Conservation (phyloP, 2,329 filamentous ascomycete genomes). For the Pseudogymnoascus sp. region DNA sequence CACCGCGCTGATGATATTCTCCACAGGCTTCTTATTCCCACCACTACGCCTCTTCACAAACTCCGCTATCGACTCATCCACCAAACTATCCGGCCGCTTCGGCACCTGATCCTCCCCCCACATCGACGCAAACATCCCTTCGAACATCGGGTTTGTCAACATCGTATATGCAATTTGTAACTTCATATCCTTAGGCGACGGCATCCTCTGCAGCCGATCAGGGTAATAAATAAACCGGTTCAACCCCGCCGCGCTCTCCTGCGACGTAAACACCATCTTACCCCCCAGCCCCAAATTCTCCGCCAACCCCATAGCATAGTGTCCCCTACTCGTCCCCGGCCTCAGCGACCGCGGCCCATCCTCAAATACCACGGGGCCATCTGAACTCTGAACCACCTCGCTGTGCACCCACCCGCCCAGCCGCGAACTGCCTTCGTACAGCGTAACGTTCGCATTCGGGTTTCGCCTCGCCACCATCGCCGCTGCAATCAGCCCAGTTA, state of each 20-base stretch:
- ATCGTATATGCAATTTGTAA: slow-evolving; percentile 30
- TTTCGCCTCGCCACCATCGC: slow-evolving; percentile 66
- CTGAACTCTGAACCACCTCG: slow-evolving; percentile 48
- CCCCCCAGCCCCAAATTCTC: slow-evolving; percentile 47
- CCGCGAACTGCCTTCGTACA: slow-evolving; percentile 66
- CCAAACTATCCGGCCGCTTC: slow-evolving; percentile 29
- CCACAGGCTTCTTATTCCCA: slow-evolving; percentile 44
- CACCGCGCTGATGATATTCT: slow-evolving; percentile 69
- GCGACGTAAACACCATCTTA: slow-evolving; percentile 48
- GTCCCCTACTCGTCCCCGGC: slow-evolving; percentile 19
- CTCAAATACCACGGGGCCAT: slow-evolving; percentile 69
- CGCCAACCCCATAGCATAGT: slow-evolving; percentile 23
- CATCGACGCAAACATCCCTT: slow-evolving; percentile 31
- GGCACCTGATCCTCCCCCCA: slow-evolving; percentile 27
- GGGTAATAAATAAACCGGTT: slow-evolving; percentile 85
- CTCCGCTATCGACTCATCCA: slow-evolving; percentile 64
- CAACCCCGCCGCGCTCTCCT: slow-evolving; percentile 41
- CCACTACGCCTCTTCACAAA: slow-evolving; percentile 52
- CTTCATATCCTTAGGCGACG: slow-evolving; percentile 35
- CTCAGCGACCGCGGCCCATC: slow-evolving; percentile 58
- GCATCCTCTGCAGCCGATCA: slow-evolving; percentile 65
- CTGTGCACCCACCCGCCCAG: slow-evolving; percentile 82
- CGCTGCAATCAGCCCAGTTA: slow-evolving; percentile 72
- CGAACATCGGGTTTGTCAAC: slow-evolving; percentile 49
- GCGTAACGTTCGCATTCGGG: slow-evolving; percentile 62